Base-by-base conservation (phyloP, 2,329 filamentous ascomycete genomes). In the Cytospora paraplurivora region DNA sequence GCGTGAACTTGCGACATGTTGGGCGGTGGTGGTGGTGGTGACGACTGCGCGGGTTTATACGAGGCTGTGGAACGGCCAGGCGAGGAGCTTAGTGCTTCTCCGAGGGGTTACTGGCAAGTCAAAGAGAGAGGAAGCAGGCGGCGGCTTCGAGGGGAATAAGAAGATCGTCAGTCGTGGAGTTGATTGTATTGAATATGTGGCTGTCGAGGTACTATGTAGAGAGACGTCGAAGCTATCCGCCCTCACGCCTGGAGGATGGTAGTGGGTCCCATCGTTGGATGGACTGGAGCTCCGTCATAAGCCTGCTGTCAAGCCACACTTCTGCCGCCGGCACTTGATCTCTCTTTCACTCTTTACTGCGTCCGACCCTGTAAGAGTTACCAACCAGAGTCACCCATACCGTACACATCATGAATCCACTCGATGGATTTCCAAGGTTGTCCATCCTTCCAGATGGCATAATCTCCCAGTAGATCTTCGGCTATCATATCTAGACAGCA, bases 1-100 rank as follows among this genome's bases (percentile, higher is more conserved):
- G 92, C 91, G 88, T 97, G 93, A 70, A 87, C 83, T 84, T 93
- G 90, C 80, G 93, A 95, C 93, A 97, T 97, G 77, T 79, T 89
- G 84, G 76, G 76, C 69, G 65, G 67, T 62, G 69, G 63, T 65
- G 64, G 65, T 57, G 55, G 62, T 44, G 57, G 57, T 67, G 64
- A 69, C 56, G 60, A 62, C 54, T 54, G 56, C 61, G 38, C 62
- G 38, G 64, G 54, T 27, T 27, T 27, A 63, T 56, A 65, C 60
- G 66, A 63, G 58, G 59, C 54, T 27, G 44, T 53, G 49, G 13
- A 51, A 41, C 52, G 56, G 56, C 56, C 19, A 55, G 44, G 4
- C 19, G 17, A 12, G 50, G 53, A 60, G 52, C 56, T 63, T 17
- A 56, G 41, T 44, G 52, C 51, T 66, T 56, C 54, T 53, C 27